These are phyloP conservation scores for Amanita inopinata DNA, from an alignment of 768 basidiomycete species.

Conservation along the genomic window DNA sequence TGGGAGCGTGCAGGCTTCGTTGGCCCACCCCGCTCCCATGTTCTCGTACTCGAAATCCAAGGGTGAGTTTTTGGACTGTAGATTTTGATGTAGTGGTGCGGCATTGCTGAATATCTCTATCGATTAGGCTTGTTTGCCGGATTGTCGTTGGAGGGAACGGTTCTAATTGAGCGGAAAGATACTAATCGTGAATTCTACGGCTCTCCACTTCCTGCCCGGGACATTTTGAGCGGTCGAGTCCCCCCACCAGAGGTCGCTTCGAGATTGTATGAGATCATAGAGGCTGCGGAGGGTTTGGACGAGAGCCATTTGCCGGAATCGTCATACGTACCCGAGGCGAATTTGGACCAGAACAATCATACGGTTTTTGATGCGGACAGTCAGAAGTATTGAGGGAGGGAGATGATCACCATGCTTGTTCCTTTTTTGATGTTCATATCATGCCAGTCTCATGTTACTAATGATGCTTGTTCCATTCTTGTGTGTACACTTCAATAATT, in stretches of 20 bases:
- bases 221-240: conserved; percentile 88
- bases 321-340: conserved; percentile 62
- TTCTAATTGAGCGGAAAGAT: conserved; percentile 90
- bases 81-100: not conserved
- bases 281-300: conserved; percentile 90
- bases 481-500: too few relatives aligned
- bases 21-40: conserved; percentile 94
- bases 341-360: conserved; percentile 43
- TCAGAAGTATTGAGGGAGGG: too few relatives aligned
- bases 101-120: not conserved
- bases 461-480: too few relatives aligned
- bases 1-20: conserved; percentile 75
- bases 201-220: conserved; percentile 75
- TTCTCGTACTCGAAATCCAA: conserved; percentile 96
- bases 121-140: conserved; percentile 83
- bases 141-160: conserved; percentile 89
- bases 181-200: conserved; percentile 97
- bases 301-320: conserved; percentile 71
- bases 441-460: too few relatives aligned
- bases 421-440: too few relatives aligned
- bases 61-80: conserved; percentile 39
- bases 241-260: conserved; percentile 97
- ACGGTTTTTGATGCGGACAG: conserved; percentile 76
- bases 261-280: conserved; percentile 89
- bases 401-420: too few relatives aligned